Evolutionary conservation across 1,284 basidiomycete genomes (phyloP).

Genomic region (Boletus austroedulis): DNA sequence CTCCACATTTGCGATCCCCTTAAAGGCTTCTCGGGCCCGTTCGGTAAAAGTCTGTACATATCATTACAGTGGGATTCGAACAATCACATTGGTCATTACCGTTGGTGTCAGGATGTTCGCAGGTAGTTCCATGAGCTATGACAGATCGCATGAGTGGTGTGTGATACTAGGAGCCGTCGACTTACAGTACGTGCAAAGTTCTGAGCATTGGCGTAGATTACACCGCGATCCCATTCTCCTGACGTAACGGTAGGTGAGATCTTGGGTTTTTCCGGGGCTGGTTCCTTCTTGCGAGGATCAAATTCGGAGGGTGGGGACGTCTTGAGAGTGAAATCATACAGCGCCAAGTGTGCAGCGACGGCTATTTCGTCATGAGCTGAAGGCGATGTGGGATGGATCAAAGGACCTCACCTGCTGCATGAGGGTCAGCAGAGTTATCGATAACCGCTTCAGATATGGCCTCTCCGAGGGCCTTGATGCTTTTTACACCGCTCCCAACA

Average conservation of each 20-base stretch:
- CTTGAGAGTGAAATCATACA: constrained; percentile 75
- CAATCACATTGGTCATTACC: constrained; percentile 35
- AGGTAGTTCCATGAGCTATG: constrained; percentile 77
- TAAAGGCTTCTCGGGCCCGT: constrained; percentile 67
- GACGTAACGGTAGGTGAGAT: constrained; percentile 47
- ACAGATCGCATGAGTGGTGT: neutral
- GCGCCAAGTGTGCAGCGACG: constrained; percentile 70
- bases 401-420: constrained; percentile 61
- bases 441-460: constrained; percentile 57
- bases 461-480: constrained; percentile 54
- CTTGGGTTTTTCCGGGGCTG: constrained; percentile 47
- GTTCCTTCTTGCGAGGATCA: constrained; percentile 50
- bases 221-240: constrained; percentile 68
- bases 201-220: constrained; percentile 74
- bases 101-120: constrained; percentile 83
- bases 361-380: constrained; percentile 42
- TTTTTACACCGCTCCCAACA: constrained; percentile 65
- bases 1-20: constrained; percentile 65
- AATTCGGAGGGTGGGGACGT: constrained; percentile 60
- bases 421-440: constrained; percentile 64
- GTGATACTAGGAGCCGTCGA: neutral
- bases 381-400: neutral
- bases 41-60: constrained; percentile 61
- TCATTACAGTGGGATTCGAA: neutral
- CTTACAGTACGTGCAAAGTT: constrained; percentile 79